A percentile compares a stretch with the other conserved stretches of the same genome.
phyloP scores from a whole-genome alignment of 208 protist species.

The Leishmania tarentolae region DNA sequence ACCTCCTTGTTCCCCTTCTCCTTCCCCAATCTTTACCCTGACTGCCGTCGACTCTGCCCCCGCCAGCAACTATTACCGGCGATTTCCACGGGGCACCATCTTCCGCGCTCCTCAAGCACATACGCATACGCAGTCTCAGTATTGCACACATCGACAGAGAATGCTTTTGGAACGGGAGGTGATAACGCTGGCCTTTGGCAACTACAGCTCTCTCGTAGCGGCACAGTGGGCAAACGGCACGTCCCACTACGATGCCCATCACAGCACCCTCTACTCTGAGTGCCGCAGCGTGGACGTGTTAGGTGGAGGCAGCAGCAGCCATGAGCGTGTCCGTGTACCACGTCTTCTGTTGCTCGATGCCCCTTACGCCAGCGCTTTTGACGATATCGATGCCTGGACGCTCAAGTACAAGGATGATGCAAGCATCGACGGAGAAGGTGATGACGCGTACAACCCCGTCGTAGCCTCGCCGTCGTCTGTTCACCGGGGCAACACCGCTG shows the following conservation, averaged over 20 bases:
- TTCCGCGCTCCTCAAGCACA: neutral
- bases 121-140: neutral
- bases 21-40: neutral
- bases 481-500: neutral
- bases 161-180: conserved; percentile 61
- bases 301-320: conserved; percentile 25
- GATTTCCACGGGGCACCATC: neutral
- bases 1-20: neutral
- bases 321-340: conserved; percentile 47
- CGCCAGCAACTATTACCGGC: neutral
- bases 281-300: conserved; percentile 32
- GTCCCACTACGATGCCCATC: conserved; percentile 61
- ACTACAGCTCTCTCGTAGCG: conserved; percentile 84
- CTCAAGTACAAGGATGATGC: conserved; percentile 14
- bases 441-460: neutral
- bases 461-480: neutral
- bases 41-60: neutral
- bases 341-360: conserved; percentile 78
- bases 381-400: conserved; percentile 27
- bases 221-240: conserved; percentile 90
- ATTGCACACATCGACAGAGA: neutral
- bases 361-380: conserved; percentile 62
- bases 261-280: conserved; percentile 74
- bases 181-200: conserved; percentile 81
- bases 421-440: conserved; percentile 19